These are phyloP conservation scores for Dipodascus geniculatus DNA, from an alignment of 805 yeast species.

Conservation along the genomic window DNA sequence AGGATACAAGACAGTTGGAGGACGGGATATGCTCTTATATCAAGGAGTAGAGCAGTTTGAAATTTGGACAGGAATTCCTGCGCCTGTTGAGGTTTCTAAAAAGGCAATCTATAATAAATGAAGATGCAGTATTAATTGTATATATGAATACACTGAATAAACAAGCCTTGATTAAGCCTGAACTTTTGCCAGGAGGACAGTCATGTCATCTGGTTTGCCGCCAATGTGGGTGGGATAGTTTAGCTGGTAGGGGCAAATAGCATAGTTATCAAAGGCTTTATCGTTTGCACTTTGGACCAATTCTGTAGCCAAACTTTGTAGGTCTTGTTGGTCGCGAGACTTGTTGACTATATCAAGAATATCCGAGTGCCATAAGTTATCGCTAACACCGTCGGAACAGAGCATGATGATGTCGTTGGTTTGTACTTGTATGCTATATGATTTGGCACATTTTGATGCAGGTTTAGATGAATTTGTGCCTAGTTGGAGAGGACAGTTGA, in stretches of 20 bases:
- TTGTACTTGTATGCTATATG: constrained; percentile 6
- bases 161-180: too few species aligned
- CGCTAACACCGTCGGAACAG: constrained; percentile 10
- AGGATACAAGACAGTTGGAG: constrained; percentile 78
- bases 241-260: constrained; percentile 8
- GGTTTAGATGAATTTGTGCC: constrained; percentile 8
- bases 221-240: not conserved
- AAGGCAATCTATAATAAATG: constrained; percentile 11
- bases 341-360: constrained; percentile 6
- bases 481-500: constrained; percentile 7
- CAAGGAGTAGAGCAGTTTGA: constrained; percentile 87
- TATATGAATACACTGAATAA: too few species aligned
- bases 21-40: constrained; percentile 82
- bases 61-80: constrained; percentile 42
- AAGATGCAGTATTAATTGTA: too few species aligned
- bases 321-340: constrained; percentile 7
- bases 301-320: constrained; percentile 8
- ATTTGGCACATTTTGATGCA: constrained; percentile 6
- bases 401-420: constrained; percentile 8
- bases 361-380: constrained; percentile 13
- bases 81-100: constrained; percentile 19
- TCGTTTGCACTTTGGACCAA: constrained; percentile 8
- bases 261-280: constrained; percentile 11
- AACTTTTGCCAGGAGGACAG: not conserved
- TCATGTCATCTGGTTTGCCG: constrained; percentile 2